Base-by-base conservation (phyloP, 768 basidiomycete species). In the Rubroboletus pulcherrimus region DNA sequence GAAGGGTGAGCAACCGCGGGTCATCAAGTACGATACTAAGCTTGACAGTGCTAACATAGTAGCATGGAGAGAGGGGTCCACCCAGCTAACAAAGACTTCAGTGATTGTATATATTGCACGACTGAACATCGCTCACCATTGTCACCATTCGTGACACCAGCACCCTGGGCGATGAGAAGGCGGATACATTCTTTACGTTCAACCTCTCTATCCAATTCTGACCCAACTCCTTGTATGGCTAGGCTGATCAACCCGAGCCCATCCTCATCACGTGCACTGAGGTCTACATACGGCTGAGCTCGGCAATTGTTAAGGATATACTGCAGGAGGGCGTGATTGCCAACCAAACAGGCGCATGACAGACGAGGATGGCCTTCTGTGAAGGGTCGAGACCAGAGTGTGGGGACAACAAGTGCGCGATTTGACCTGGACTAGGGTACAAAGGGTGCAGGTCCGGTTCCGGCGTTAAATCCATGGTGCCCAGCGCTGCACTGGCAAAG, bases 11-110 rank as follows among this genome's bases (percentile, higher is more conserved):
- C 91, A 92, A 45, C 93, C 92, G 62, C 92, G 90, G 11, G 92
- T 96, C 74, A 98, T 86, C 24, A 99, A 78, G 77, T 93, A 88
- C 0, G 94, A 93, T 24, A 98, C 82, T 21, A 98, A 76, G 3
- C 94, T 94, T 3, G 95, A 91, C 33, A 95, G 93, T 12, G 92
- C 85, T 37, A 91, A 76, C 49, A 98, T 73, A 8, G 90, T 90
- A 8, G 96, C 93, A 74, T 96, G 87, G 65, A 95, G 12, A 99
- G 78, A 4, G 95, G 86, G 11, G 92, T 93, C 97, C 97, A 98
- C 34, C 96, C 95, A 57, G 83, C 94, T 97, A 63, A 54, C 44
- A 57, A 45, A 43, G 5, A 40, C 34, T 40, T 57, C 54, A 60
- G 30, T 37, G 53, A 51, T 41, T 37, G 34, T 21, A 53, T 24